Evolutionary conservation across 352 stramenopile species (phyloP), one percentile per base, ranked within the genome.

Genomic region (Pythium biforme): DNA sequence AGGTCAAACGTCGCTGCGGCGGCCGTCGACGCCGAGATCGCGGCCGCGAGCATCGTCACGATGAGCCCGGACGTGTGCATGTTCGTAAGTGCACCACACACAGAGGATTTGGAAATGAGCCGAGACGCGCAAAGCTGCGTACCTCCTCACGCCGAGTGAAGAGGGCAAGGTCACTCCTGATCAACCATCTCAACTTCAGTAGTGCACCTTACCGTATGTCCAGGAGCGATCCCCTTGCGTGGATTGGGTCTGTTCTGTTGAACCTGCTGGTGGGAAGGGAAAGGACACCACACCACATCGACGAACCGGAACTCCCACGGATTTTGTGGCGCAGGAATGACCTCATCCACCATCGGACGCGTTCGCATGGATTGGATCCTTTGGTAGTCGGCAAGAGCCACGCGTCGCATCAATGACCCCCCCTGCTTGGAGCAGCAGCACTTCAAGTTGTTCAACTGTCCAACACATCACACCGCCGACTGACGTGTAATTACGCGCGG

Each of bases 1-100:
- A 66, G 33, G 25, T 72, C 64, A 31, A 66, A 70, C 19, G 29
- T 19, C 4, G 26, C 37, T 29, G 55, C 55, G 22, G 20, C 20
- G 3, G 26, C 37, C 48, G 25, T 40, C n/a, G 17, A 52, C 25
- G 37, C 15, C 19, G n/a, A 43, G 12, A 56, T 17, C 22, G 47
- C 20, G 17, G 54, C 46, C 4, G 46, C 47, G 12, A 55, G 0
- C 1, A 15, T 8, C 29, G 48, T 37, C 22, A 31, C 37, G 15
- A 58, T n/a, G 37, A 58, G 25, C 19, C 51, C 34, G 23, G 37
- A 34, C 6, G 33, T 25, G 22, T 29, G 37, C 33, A 58, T 27
- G 1, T 49, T 27, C n/a, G 8, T 12, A 4, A n/a, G 6, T 49
- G 41, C 39, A 26, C 43, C 4, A 26, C 43, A 26, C 17, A 56